Evolutionary conservation across 768 basidiomycete species (phyloP).

Genomic region (Psilocybe azurescens): DNA sequence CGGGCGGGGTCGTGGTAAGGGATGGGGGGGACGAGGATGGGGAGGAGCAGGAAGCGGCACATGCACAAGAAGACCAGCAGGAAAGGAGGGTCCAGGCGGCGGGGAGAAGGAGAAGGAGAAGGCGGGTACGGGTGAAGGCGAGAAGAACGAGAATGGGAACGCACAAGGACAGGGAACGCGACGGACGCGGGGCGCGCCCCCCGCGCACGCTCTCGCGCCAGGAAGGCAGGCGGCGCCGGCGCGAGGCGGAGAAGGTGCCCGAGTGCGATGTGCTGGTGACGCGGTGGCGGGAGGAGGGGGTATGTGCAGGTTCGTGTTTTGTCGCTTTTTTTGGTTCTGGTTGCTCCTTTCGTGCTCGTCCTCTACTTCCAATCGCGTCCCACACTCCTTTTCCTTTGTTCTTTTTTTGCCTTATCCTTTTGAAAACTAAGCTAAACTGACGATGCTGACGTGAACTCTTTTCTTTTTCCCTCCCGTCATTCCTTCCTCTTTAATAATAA

Average conservation of each 20-base stretch:
- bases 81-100: background rate
- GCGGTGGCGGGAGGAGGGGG: conserved; percentile 59
- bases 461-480: too few species aligned
- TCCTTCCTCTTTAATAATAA: too few species aligned
- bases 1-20: conserved; percentile 47
- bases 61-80: background rate
- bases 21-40: conserved; percentile 23
- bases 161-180: conserved; percentile 12
- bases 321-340: too few species aligned
- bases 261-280: conserved; percentile 80
- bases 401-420: too few species aligned
- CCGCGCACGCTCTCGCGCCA: conserved; percentile 11
- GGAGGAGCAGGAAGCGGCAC: background rate
- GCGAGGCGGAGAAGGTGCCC: conserved; percentile 46
- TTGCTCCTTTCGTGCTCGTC: too few species aligned
- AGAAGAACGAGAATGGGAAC: conserved; percentile 16
- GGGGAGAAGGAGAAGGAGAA: background rate
- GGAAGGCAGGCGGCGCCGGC: conserved; percentile 26
- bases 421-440: too few species aligned
- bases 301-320: conserved; percentile 55
- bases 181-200: background rate
- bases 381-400: too few species aligned
- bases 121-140: conserved; percentile 12
- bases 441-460: too few species aligned
- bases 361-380: too few species aligned